Percentiles rank a stretch among this genome's conserved stretches.
Conservation (phyloP, 2,329 filamentous ascomycete species). For the Nakataea oryzae region DNA sequence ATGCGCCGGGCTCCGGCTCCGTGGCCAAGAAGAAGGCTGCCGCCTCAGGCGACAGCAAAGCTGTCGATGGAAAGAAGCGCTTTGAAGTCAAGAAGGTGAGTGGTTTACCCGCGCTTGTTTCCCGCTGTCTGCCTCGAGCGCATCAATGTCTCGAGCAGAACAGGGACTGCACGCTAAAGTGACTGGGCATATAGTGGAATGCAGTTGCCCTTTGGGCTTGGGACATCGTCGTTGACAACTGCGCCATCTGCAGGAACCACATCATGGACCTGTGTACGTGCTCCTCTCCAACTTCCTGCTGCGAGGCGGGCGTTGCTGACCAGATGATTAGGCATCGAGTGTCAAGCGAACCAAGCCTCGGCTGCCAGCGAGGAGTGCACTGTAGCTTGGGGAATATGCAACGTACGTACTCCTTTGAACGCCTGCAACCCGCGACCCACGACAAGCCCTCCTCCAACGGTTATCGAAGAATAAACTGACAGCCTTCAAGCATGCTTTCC, state of each 20-base stretch:
- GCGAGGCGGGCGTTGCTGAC: not conserved
- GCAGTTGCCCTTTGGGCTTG: slow-evolving; percentile 97
- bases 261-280: slow-evolving; percentile 93
- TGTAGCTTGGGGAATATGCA: slow-evolving; percentile 98
- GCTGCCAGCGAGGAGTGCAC: slow-evolving; percentile 97
- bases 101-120: not conserved
- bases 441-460: not conserved
- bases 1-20: slow-evolving; percentile 51
- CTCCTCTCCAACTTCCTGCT: not conserved
- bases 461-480: not conserved
- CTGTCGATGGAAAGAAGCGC: slow-evolving; percentile 70
- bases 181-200: slow-evolving; percentile 63
- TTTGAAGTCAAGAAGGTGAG: slow-evolving; percentile 98
- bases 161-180: not conserved
- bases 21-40: slow-evolving; percentile 40
- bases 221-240: slow-evolving; percentile 99
- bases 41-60: slow-evolving; percentile 31
- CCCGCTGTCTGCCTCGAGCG: not conserved
- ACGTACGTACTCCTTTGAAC: slow-evolving; percentile 55
- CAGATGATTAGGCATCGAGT: slow-evolving; percentile 71
- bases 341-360: slow-evolving; percentile 95
- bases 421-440: not conserved
- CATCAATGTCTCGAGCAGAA: slow-evolving; percentile 3
- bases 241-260: slow-evolving; percentile 97
- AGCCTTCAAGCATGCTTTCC: slow-evolving; percentile 75